Base-by-base conservation (phyloP, 2,329 filamentous ascomycete species). In the Ascochyta pisi region DNA sequence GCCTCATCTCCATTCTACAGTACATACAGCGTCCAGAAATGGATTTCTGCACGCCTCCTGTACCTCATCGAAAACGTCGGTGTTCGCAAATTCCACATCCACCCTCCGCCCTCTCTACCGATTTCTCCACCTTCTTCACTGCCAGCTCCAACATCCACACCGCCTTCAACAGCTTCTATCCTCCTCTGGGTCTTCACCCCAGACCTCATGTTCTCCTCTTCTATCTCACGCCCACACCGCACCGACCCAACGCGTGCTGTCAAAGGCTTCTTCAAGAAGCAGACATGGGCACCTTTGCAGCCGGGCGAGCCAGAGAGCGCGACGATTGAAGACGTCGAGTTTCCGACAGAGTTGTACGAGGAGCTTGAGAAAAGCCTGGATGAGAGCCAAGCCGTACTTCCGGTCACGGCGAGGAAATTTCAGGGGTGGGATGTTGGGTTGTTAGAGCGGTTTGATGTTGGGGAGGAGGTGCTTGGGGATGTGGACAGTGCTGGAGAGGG, bases 341-440 rank as follows among this genome's bases (percentile, higher is more conserved):
- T 90, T 29, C 85, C 87, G 0, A 60, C 58, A 1, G 74, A 78
- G 4, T 79, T 84, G 4, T 83, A 88, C 26, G 54, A 69, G 5
- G 75, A 76, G 27, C 71, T 88, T 6, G 62, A 72, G 1, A 58
- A 65, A 6, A 75, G 71, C 9, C 74, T 92, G 24, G 68, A 76
- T 10, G 67, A 66, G 7, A 86, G 83, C 61, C 84, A 80, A 33
- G 38, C 58, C 3, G 67, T 86, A 15, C 69, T 91, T 8, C 88
- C 89, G 1, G 68, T 62, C 0, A 77, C 77, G 8, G 84, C 88
- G 56, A 79, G 85, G 52, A 76, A 65, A 26, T 89, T 90, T 62
- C 80, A 84, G 67, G 83, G 82, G n/a, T 92, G 88, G 88, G 81
- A 82, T 24, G 86, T 91, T 5, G 87, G 86, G 2, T 69, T 91